Conservation (phyloP, 2,329 filamentous ascomycete species). For the Cladosporium sp. region DNA sequence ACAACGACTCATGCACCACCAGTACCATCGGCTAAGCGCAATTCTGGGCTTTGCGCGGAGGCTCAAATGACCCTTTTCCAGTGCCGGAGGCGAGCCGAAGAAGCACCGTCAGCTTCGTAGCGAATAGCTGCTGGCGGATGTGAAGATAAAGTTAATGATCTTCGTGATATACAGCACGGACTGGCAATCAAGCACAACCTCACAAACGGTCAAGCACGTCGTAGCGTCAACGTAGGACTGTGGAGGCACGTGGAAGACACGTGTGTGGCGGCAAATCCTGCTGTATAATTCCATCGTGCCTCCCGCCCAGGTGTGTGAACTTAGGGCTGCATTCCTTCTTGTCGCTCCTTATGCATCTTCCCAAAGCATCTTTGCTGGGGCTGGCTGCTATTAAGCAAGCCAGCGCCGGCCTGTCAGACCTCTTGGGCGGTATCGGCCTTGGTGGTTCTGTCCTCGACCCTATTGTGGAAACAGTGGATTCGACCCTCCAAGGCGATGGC, state of each 20-base stretch:
- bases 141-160: background rate
- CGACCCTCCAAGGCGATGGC: background rate
- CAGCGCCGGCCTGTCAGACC: background rate
- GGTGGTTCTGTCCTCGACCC: background rate
- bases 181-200: background rate
- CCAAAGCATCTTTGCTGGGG: background rate
- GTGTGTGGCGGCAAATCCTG: conserved; percentile 1
- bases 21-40: background rate
- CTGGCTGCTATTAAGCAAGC: background rate
- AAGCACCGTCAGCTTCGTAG: background rate
- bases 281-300: background rate
- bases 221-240: background rate
- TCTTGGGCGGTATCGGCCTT: background rate
- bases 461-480: conserved; percentile 4
- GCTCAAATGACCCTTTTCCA: background rate
- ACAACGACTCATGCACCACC: background rate
- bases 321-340: background rate
- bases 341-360: background rate
- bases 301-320: background rate
- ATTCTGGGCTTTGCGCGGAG: background rate
- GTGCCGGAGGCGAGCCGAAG: background rate
- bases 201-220: background rate
- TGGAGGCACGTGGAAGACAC: conserved; percentile 1
- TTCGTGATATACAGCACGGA: background rate
- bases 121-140: background rate